Evolutionary conservation across 805 yeast species (phyloP).

Genomic region (Isabelozyma pseudorhagii): DNA sequence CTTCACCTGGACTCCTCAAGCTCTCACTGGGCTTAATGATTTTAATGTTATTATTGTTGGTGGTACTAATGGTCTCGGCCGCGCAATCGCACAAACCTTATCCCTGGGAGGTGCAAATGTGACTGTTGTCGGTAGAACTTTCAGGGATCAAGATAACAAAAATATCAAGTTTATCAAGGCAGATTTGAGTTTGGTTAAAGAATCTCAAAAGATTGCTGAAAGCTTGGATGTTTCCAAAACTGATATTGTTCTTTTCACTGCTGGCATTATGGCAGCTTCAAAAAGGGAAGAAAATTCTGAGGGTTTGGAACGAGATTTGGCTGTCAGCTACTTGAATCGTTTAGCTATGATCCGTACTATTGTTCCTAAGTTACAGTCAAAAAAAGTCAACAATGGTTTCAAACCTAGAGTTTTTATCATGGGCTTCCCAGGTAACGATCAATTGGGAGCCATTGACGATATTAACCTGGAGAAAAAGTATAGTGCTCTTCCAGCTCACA

Average conservation of each 20-base stretch:
- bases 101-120: background rate
- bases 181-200: conserved; percentile 28
- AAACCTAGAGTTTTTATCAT: conserved; percentile 33
- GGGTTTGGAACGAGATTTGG: conserved; percentile 36
- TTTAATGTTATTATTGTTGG: background rate
- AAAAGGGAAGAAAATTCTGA: conserved; percentile 29
- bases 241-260: conserved; percentile 32
- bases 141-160: background rate
- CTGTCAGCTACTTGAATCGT: conserved; percentile 35
- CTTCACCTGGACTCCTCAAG: background rate
- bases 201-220: conserved; percentile 17
- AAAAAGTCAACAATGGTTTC: conserved; percentile 2
- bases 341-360: conserved; percentile 23
- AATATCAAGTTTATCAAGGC: conserved; percentile 12
- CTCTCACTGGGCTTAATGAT: background rate
- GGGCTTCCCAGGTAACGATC: conserved; percentile 36
- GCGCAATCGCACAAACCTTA: background rate
- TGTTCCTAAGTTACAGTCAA: conserved; percentile 15
- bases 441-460: conserved; percentile 30
- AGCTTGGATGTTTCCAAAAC: conserved; percentile 4
- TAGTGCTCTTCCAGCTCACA: conserved; percentile 24
- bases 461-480: conserved; percentile 30
- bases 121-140: background rate
- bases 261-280: conserved; percentile 36
- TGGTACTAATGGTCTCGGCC: background rate